These are phyloP conservation scores for Wallacemonas sp. DNA, from an alignment of 208 protist species.

Conservation along the genomic window DNA sequence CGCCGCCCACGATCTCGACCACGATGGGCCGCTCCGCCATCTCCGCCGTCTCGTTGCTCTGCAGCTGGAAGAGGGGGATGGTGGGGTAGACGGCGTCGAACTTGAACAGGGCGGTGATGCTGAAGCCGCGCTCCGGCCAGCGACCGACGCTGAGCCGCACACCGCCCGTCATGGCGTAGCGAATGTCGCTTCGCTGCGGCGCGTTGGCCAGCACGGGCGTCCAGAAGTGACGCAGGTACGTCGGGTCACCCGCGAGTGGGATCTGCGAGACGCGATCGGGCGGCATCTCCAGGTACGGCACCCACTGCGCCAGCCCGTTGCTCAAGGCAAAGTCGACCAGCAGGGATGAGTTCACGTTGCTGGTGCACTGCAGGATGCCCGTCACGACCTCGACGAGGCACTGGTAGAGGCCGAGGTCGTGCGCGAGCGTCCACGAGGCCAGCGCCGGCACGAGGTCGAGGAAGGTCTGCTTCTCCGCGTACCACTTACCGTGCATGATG, in stretches of 20 bases:
- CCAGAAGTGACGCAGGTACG: conserved; percentile 69
- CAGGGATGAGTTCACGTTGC: conserved; percentile 47
- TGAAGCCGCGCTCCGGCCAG: conserved; percentile 70
- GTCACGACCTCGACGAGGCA: conserved; percentile 54
- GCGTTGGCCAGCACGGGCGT: conserved; percentile 60
- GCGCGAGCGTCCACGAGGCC: conserved; percentile 33
- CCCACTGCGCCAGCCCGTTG: conserved; percentile 44
- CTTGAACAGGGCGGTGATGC: conserved; percentile 61
- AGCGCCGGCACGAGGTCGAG: conserved; percentile 71
- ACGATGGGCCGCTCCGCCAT: conserved; percentile 21
- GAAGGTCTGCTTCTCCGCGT: conserved; percentile 75
- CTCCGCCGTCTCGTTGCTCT: conserved; percentile 27
- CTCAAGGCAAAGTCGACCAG: conserved; percentile 60
- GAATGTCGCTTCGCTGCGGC: conserved; percentile 60
- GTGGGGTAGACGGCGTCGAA: conserved; percentile 68
- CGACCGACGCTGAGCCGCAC: conserved; percentile 53
- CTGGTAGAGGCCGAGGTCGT: conserved; percentile 36
- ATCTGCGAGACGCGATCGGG: conserved; percentile 38
- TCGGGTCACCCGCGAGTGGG: conserved; percentile 43
- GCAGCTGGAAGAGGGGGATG: conserved; percentile 71
- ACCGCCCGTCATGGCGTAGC: conserved; percentile 70
- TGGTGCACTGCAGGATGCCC: conserved; percentile 56
- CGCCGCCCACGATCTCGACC: conserved; percentile 47
- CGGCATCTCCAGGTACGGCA: conserved; percentile 75
- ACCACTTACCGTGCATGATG: conserved; percentile 38